Base-by-base conservation (phyloP, 129 eudicot genomes). In the Smallanthus sonchifolius region DNA sequence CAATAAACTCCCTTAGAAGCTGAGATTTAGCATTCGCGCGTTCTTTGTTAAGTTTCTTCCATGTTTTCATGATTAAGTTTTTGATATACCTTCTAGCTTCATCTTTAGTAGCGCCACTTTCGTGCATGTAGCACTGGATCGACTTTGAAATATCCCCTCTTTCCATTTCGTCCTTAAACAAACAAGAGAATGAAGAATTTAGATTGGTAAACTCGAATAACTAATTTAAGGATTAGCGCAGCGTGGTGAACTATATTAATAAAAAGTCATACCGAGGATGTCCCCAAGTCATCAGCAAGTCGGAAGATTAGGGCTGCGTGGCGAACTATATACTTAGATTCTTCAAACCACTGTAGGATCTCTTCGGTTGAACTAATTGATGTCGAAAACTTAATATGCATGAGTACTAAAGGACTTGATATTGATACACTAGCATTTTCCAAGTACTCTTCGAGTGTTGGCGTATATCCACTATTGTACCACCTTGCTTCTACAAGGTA, bases 141-240 rank as follows among this genome's bases (percentile, higher is more conserved):
- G 87, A 66, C 62, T 80, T 79, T 32, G 84, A 39, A 71, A 47
- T 62, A 65, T 83, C 84, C 10, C 84, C 84, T 83, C 81, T 83
- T 69, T 48, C 32, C 69, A 83, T 75, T 59, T 76, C 81, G 6
- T 76, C 81, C 84, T 65, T 28, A 14, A 63, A 20, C 3, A 15
- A 75, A 64, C 4, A 37, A 6, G 4, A 15, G 5, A 1, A 68
- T 4, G 24, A 63, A 16, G 35, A 61, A 14, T 14, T 37, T 36
- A 64, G 8, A 9, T 14, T 15, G 8, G 8, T 16, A 64, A 4
- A 37, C n/a, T 64, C 11, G 37, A 6, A 59, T 59, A 59, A n/a
- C n/a, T n/a, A n/a, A n/a, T n/a, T n/a, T n/a, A n/a, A 24, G 30
- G 30, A 24, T 24, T 24, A 24, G 30, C 1, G 30, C 30, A 24